A percentile compares a stretch with the other conserved stretches of the same genome.
Conservation (phyloP, 225 moss, liverwort and hornwort species). For the Pseudoscleropodium purum region DNA sequence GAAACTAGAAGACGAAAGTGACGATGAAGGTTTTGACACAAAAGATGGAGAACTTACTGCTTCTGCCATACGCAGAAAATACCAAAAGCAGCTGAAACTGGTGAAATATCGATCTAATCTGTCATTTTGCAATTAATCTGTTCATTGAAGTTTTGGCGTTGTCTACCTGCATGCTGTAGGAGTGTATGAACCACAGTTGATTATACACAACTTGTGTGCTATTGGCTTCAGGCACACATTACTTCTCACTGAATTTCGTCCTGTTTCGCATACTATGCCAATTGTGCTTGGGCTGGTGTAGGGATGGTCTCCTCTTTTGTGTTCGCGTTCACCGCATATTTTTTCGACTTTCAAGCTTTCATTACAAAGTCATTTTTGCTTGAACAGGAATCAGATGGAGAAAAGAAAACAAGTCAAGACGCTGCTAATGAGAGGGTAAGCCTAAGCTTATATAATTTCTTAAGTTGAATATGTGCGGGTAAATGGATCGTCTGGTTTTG, state of each 20-base stretch:
- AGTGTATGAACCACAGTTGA: background rate
- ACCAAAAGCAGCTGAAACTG: constrained; percentile 90
- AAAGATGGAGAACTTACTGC: constrained; percentile 87
- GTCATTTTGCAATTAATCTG: background rate
- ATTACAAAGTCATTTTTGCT: background rate
- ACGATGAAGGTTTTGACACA: constrained; percentile 70
- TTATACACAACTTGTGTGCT: background rate
- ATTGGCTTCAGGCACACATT: background rate
- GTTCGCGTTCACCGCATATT: background rate
- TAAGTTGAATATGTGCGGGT: background rate
- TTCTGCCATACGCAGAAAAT: constrained; percentile 87
- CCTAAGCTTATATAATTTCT: background rate
- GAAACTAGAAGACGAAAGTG: constrained; percentile 76
- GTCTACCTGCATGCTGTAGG: background rate
- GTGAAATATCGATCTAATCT: constrained; percentile 16
- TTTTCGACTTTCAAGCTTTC: background rate
- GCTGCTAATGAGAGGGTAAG: constrained; percentile 56
- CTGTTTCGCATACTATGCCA: background rate
- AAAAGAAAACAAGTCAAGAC: constrained; percentile 32
- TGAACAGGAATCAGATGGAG: constrained; percentile 41
- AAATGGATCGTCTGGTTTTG: background rate
- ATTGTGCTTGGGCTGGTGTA: background rate
- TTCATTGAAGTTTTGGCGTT: background rate
- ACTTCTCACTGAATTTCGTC: background rate
- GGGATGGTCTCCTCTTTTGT: background rate